Base-by-base conservation (phyloP, 768 basidiomycete genomes). In the Lentinus tigrinus region DNA sequence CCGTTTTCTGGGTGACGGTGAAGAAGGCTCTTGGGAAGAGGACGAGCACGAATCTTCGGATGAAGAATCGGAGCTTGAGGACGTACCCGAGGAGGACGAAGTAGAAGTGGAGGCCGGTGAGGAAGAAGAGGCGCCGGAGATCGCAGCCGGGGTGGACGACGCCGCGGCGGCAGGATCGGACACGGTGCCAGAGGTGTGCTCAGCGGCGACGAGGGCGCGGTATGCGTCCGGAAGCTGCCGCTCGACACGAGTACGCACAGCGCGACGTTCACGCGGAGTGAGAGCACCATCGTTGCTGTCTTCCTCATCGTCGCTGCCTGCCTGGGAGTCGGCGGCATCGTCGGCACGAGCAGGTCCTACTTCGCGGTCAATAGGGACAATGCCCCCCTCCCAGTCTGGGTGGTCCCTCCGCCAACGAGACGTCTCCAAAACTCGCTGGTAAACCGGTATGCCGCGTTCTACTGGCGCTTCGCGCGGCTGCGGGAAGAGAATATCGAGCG, bases 241-340 rank as follows among this genome's bases (percentile, higher is more conserved):
- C 39, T 5, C 16, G 39, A 40, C 19, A 16, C 39, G 39, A 16
- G 14, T 6, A 6, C 19, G 39, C 6, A 40, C 17, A 16, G 14
- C 39, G 39, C 39, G 39, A 5, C 39, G 39, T 40, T 19, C 16
- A 19, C 39, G 39, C 9, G 14, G 14, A 16, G 19, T 16, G 1
- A 40, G 39, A 10, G 17, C 39, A 17, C 50, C 44, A 37, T 52
- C 51, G 48, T 28, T 27, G 24, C 42, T 14, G 42, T 60, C 54
- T 23, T 47, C 53, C 23, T 51, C 34, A 42, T 54, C 46, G 44
- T 58, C 57, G n/a, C n/a, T 16, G n/a, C 52, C 57, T 14, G 57
- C 58, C 42, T 54, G 34, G 1, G 58, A 54, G 42, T 60, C 53
- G 1, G 53, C 53, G 17, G 53, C 53, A 21, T 60, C 58, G 31